A percentile compares a stretch with the other conserved stretches of the same genome.
Conservation (phyloP, 2,329 filamentous ascomycete species). For the Fusarium illudens region DNA sequence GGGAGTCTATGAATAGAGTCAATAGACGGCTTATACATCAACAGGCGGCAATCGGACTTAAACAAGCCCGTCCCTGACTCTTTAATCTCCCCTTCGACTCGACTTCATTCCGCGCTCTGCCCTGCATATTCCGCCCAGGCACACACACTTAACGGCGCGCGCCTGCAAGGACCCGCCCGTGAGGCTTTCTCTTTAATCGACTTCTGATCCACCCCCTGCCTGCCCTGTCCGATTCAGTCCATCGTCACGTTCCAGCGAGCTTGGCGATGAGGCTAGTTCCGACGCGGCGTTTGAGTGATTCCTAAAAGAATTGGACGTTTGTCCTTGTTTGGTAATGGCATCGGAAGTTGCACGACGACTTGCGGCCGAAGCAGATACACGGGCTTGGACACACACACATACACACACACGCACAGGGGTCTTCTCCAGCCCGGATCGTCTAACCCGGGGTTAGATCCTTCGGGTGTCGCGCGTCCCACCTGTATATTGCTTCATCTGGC, state of each 20-base stretch:
- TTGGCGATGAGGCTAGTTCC: neutral
- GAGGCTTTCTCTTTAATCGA: constrained; percentile 2
- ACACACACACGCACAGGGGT: too few relatives aligned
- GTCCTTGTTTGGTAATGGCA: neutral
- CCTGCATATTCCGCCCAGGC: constrained; percentile 17
- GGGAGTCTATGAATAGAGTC: neutral
- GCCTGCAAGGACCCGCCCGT: constrained; percentile 1
- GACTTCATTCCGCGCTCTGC: constrained; percentile 15
- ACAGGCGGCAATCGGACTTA: neutral
- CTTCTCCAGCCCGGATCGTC: constrained; percentile 12
- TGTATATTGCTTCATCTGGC: neutral
- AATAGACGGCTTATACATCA: neutral
- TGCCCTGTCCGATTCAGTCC: too few relatives aligned
- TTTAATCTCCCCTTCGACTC: too few relatives aligned
- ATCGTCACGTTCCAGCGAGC: constrained; percentile 1
- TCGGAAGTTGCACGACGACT: neutral
- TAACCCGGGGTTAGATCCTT: constrained; percentile 18
- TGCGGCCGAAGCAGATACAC: too few relatives aligned
- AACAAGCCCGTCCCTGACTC: neutral
- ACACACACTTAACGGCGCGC: constrained; percentile 8
- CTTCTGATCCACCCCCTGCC: too few relatives aligned
- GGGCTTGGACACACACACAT: too few relatives aligned
- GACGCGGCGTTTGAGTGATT: neutral
- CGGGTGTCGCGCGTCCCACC: neutral
- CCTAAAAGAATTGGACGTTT: neutral